Evolutionary conservation across 2,329 filamentous ascomycete genomes (phyloP).

Genomic region (Xylariaceae sp.): DNA sequence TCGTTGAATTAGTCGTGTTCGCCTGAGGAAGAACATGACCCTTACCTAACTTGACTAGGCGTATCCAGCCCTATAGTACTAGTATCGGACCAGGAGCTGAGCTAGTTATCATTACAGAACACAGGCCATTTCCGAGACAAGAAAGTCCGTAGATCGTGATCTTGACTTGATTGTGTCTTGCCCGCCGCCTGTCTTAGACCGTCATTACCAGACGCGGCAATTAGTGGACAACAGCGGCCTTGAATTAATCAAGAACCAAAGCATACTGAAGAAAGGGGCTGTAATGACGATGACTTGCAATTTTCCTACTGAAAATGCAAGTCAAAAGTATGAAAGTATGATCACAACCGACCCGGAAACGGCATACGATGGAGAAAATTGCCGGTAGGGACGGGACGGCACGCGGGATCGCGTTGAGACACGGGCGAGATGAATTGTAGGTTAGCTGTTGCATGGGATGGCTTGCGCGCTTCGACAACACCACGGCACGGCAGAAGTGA

Average conservation of each 20-base stretch:
- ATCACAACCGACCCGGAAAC: not conserved
- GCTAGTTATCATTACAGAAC: not conserved
- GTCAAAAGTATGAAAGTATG: not conserved
- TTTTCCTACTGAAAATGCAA: not conserved
- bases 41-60: not conserved
- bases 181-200: not conserved
- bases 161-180: not conserved
- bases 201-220: not conserved
- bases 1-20: not conserved
- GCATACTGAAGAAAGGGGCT: not conserved
- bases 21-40: not conserved
- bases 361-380: not conserved
- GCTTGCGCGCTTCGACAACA: not conserved
- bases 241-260: not conserved
- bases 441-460: not conserved
- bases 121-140: not conserved
- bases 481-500: not conserved
- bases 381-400: not conserved
- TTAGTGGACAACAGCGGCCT: not conserved
- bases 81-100: not conserved
- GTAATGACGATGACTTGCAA: not conserved
- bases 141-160: constrained; percentile 1
- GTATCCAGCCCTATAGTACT: not conserved
- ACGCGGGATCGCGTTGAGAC: not conserved
- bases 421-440: not conserved